These are phyloP conservation scores for Phytophthora constricta DNA, from an alignment of 352 stramenopile genomes.

Conservation along the genomic window DNA sequence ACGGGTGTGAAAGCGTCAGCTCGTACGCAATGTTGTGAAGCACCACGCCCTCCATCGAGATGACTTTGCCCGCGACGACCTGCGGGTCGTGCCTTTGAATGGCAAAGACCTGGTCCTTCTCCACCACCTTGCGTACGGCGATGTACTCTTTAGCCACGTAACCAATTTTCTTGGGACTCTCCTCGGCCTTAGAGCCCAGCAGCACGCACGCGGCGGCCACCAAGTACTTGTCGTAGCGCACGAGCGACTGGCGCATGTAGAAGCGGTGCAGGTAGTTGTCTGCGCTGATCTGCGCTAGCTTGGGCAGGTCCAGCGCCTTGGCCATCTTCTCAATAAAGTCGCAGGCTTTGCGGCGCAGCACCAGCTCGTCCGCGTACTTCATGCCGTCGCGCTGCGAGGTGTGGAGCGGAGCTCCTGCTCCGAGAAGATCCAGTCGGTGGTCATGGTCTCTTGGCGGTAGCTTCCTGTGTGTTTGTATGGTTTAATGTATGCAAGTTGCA, in stretches of 20 bases:
- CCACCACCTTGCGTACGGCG: conserved; percentile 62
- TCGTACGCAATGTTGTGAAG: conserved; percentile 87
- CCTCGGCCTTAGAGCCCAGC: conserved; percentile 85
- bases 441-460: no score
- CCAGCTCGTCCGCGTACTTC: conserved; percentile 75
- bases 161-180: conserved; percentile 80
- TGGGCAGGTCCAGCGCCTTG: conserved; percentile 78
- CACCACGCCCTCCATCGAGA: conserved; percentile 86
- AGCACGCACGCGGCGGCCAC: conserved; percentile 84
- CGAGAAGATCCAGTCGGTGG: conserved; percentile 81
- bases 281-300: conserved; percentile 83
- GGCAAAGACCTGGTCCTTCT: conserved; percentile 80
- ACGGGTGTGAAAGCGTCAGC: conserved; percentile 83
- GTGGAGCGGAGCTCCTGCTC: conserved; percentile 68
- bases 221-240: conserved; percentile 88
- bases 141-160: conserved; percentile 83
- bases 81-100: conserved; percentile 82
- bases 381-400: conserved; percentile 81
- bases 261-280: conserved; percentile 91
- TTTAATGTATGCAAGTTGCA: conserved; percentile 14
- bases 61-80: conserved; percentile 72
- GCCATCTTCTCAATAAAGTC: conserved; percentile 90
- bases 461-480: conserved; percentile 13
- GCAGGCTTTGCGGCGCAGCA: conserved; percentile 75
- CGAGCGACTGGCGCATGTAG: conserved; percentile 85